Percentiles rank a stretch among this genome's conserved stretches.
These are phyloP conservation scores for Phytophthora colocasiae DNA, from an alignment of 352 stramenopile species.

Conservation along the genomic window DNA sequence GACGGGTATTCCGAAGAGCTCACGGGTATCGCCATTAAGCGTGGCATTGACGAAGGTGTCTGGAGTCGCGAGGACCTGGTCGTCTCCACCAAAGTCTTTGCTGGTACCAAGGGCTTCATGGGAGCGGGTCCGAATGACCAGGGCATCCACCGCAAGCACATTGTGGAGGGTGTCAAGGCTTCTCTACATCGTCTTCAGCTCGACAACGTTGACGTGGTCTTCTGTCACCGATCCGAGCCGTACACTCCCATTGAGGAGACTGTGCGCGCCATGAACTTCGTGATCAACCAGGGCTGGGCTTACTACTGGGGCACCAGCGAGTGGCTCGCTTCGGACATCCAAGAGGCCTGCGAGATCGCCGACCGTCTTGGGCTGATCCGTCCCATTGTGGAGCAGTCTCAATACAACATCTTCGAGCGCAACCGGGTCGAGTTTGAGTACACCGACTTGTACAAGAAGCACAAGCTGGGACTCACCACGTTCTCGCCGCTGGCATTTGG, in stretches of 20 bases:
- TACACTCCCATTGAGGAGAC: constrained; percentile 4
- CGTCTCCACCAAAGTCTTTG: neutral
- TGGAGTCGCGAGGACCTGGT: constrained; percentile 2
- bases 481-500: constrained; percentile 17
- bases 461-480: constrained; percentile 15
- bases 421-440: constrained; percentile 1
- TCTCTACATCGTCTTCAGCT: neutral
- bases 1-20: constrained; percentile 5
- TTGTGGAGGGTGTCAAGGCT: neutral
- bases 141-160: constrained; percentile 1
- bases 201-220: constrained; percentile 9
- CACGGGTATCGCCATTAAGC: constrained; percentile 53
- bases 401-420: constrained; percentile 10
- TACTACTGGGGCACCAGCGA: constrained; percentile 41
- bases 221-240: constrained; percentile 2
- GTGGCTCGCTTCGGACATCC: constrained; percentile 41
- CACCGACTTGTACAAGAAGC: constrained; percentile 11
- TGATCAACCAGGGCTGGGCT: constrained; percentile 1
- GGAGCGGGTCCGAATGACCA: neutral
- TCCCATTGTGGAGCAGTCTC: constrained; percentile 6
- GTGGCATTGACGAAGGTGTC: constrained; percentile 35
- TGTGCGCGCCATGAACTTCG: constrained; percentile 1
- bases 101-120: constrained; percentile 1
- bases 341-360: constrained; percentile 3
- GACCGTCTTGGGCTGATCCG: constrained; percentile 4